These are phyloP conservation scores for Acidiella bohemica DNA, from an alignment of 495 filamentous ascomycete species.

Conservation along the genomic window DNA sequence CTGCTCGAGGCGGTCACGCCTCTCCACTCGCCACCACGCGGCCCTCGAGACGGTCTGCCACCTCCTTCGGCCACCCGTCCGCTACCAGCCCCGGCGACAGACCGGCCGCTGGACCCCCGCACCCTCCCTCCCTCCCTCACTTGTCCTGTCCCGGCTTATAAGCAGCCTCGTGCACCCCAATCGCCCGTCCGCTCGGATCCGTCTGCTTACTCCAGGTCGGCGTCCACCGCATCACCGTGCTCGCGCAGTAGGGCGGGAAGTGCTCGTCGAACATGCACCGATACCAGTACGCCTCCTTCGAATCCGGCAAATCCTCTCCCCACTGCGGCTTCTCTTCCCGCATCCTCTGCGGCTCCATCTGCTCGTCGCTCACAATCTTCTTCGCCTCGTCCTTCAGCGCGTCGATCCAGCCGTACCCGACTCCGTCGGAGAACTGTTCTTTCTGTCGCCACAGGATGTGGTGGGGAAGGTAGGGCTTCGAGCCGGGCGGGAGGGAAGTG, in stretches of 20 bases:
- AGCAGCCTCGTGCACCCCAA: constrained; percentile 12
- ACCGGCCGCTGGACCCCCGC: too few relatives aligned
- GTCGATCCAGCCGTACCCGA: constrained; percentile 99
- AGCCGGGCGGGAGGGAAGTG: constrained; percentile 65
- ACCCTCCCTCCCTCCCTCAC: not conserved
- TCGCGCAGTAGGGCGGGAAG: constrained; percentile 82
- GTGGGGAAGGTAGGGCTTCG: constrained; percentile 74
- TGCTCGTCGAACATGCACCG: constrained; percentile 96
- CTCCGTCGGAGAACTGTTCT: constrained; percentile 97
- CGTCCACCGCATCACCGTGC: constrained; percentile 89
- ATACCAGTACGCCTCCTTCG: constrained; percentile 99
- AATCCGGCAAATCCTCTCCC: constrained; percentile 81
- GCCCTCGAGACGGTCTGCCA: too few relatives aligned
- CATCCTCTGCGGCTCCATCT: constrained; percentile 41
- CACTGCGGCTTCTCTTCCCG: constrained; percentile 92
- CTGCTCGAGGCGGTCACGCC: too few relatives aligned
- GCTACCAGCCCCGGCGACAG: too few relatives aligned
- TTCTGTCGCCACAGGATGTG: constrained; percentile 97
- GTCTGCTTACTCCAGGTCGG: constrained; percentile 96
- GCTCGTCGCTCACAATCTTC: constrained; percentile 78
- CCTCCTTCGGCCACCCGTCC: too few relatives aligned
- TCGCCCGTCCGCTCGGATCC: constrained; percentile 74
- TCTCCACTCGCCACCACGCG: too few relatives aligned
- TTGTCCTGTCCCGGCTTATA: constrained; percentile 9
- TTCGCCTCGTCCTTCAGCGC: constrained; percentile 88